Evolutionary conservation across 331 rosid genomes (phyloP), one percentile per base, ranked within the genome.

Genomic region (Acacia pycnantha): DNA sequence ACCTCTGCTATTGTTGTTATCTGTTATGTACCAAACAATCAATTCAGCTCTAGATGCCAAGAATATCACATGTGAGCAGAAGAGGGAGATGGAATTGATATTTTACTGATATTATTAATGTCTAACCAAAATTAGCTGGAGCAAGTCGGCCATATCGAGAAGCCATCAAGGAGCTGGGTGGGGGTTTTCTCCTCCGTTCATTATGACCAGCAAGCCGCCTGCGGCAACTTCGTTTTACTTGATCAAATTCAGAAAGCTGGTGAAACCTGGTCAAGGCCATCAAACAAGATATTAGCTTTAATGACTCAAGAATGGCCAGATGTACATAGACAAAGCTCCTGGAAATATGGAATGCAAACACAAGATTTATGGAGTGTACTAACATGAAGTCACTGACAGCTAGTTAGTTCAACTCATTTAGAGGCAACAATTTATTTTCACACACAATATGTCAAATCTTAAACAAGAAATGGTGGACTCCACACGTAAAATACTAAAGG

Each of bases 151-250:
- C 90, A 81, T 85, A 90, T 35, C 91, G 94, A 4, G 92, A 43
- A 77, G 94, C 86, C 78, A 93, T 47, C 56, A 93, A 75, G 47
- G 98, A 88, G 79, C 90, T 94, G 2, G 97, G 91, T 58, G 91
- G 92, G 21, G 98, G 98, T 90, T 95, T 95, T 83, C 98, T 95
- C 82, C 99, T 83, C 31, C 99, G 96, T 77, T 95, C 98, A 6
- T 95, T 95, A 80, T 95, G 98, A 70, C 98, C 98, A 50, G 98
- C 98, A 59, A 95, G 82, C 43, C 98, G 96, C 84, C 98, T 84
- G 59, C 98, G 97, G 80, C 98, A 95, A 78, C 98, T 95, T 73
- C 99, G 91, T 81, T 93, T 95, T 46, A 95, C 97, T 88, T 88
- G 94, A 85, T 95, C 99, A 88, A 95, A 95, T 79, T 95, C 99